A percentile compares a stretch with the other conserved stretches of the same genome.
These are phyloP conservation scores for Blastobotrys terrestris DNA, from an alignment of 805 yeast species.

Conservation along the genomic window DNA sequence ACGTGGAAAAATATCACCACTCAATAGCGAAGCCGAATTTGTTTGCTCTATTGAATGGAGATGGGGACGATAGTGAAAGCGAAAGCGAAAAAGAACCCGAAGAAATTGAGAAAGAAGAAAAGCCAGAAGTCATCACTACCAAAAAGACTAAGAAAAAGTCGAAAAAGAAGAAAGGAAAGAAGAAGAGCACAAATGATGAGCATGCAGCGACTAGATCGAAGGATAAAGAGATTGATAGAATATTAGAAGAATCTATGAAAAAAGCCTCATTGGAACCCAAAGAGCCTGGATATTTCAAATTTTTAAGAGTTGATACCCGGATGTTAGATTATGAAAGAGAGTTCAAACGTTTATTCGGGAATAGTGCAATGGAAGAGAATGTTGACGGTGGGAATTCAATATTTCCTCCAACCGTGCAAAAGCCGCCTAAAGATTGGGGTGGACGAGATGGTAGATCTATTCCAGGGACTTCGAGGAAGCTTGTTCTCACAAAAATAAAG, in stretches of 20 bases:
- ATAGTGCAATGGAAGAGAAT: constrained; percentile 26
- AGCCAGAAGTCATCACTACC: background rate
- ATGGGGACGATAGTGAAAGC: constrained; percentile 15
- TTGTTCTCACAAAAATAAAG: constrained; percentile 62
- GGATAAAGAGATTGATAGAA: constrained; percentile 18
- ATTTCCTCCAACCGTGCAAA: constrained; percentile 34
- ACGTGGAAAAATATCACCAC: constrained; percentile 5
- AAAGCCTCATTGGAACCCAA: background rate
- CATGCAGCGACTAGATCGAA: constrained; percentile 15
- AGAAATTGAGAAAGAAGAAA: background rate
- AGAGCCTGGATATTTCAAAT: constrained; percentile 23
- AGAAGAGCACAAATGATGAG: constrained; percentile 20
- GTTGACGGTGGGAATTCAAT: constrained; percentile 27
- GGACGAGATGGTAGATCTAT: constrained; percentile 67
- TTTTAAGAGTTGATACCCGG: constrained; percentile 42
- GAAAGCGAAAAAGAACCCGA: constrained; percentile 6
- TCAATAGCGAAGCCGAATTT: constrained; percentile 3
- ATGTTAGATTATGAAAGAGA: constrained; percentile 74
- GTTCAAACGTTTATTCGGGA: constrained; percentile 63
- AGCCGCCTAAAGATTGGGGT: constrained; percentile 72
- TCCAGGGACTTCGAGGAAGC: constrained; percentile 68
- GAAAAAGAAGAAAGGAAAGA: constrained; percentile 22
- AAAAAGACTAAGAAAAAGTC: constrained; percentile 12
- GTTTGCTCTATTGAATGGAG: constrained; percentile 28
- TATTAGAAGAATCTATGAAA: constrained; percentile 8